Conservation (phyloP, 73 alveolate species). For the Tetrahymena thermophila region DNA sequence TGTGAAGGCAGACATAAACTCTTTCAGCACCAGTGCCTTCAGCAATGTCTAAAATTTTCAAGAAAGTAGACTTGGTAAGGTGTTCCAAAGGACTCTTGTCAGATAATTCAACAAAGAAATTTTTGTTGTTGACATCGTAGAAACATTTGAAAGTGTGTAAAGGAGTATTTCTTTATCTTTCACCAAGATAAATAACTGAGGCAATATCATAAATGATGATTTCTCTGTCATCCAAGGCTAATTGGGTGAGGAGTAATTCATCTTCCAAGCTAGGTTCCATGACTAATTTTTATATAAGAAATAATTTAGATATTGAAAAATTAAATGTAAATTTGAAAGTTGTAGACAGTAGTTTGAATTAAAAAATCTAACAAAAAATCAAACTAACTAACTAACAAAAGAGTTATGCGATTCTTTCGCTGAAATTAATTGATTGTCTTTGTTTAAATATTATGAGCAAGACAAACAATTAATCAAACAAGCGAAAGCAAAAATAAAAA, state of each 20-base stretch:
- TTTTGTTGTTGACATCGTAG: not conserved
- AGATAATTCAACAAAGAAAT: not conserved
- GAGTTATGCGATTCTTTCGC: not conserved
- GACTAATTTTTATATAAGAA: not conserved
- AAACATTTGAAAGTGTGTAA: not conserved
- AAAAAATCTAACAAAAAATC: not conserved
- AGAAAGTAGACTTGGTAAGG: not conserved
- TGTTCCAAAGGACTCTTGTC: not conserved
- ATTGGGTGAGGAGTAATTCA: not conserved
- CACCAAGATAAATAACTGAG: conserved; percentile 1
- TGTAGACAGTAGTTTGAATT: not conserved
- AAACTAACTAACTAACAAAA: not conserved
- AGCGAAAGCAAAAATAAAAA: not conserved
- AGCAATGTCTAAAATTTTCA: not conserved
- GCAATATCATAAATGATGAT: not conserved
- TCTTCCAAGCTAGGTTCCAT: not conserved
- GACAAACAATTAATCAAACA: not conserved
- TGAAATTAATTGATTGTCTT: not conserved
- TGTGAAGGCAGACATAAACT: not conserved
- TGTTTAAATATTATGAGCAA: not conserved
- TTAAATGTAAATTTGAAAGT: not conserved
- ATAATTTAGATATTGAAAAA: not conserved
- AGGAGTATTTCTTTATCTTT: not conserved
- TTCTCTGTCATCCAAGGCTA: not conserved
- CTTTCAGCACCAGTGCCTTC: not conserved